Evolutionary conservation across 257 asterid species (phyloP), one percentile per base, ranked within the genome.

Genomic region (Linaria vulgaris): DNA sequence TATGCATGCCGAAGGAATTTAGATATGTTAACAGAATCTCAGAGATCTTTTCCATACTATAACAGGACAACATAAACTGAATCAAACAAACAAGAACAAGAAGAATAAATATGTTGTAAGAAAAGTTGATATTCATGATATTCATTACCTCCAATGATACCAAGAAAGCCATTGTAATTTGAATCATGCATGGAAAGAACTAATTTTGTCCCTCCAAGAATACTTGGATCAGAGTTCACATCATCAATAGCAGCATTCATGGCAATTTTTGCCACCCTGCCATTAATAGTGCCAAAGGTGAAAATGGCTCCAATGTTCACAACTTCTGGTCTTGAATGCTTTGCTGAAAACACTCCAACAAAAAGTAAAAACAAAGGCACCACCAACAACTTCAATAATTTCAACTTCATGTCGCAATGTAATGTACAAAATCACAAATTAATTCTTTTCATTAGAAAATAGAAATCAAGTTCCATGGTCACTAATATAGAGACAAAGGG

Each of bases 211-310:
- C 85, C 82, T 6, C 79, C 75, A 49, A 85, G 92, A 68, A 85
- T 0, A 44, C 61, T 75, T 10, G 87, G 78, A 55, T 90, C 85
- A 16, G 96, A 78, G 64, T 90, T 87, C 12, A 90, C 69, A 72
- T 87, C 97, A 22, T 82, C 79, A 43, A 90, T 88, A 0, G 97
- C 97, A 64, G 96, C 96, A 5, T 74, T 43, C 88, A 90, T 87
- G 16, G 92, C 96, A 59, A 90, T 81, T 69, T 71, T 78, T 12
- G 96, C 80, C 11, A 87, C 96, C 47, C 61, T 77, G 67, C 96
- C 97, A 20, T 65, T 83, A 22, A 76, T 79, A 17, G 87, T 79
- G 24, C 72, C 76, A 56, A 85, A 81, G 1, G 92, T 50, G 56
- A 87, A 87, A 61, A 81, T 80, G 71, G 96, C 78, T 34, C 97